Conservation (phyloP, 1,139 yeast species). For the Candida dubliniensis region DNA sequence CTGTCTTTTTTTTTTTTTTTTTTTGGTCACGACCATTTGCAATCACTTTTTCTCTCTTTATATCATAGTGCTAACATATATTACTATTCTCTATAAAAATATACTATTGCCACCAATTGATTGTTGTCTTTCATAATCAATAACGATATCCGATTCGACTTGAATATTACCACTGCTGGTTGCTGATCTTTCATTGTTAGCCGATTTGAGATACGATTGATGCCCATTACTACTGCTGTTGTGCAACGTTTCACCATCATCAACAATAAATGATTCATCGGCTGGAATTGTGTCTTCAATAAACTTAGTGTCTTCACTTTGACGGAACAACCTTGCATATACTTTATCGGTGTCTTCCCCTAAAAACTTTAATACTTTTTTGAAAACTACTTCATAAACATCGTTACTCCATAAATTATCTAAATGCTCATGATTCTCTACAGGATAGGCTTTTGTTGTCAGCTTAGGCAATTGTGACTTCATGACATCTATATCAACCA, state of each 20-base stretch:
- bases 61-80: neutral
- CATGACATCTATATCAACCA: slow-evolving; percentile 83
- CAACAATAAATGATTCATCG: slow-evolving; percentile 4
- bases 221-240: neutral
- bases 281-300: slow-evolving; percentile 14
- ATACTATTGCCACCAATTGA: slow-evolving; percentile 2
- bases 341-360: slow-evolving; percentile 22
- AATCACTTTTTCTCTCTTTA: neutral
- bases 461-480: slow-evolving; percentile 48
- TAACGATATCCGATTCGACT: neutral
- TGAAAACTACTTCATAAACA: slow-evolving; percentile 47
- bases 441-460: slow-evolving; percentile 43
- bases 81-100: slow-evolving; percentile 4
- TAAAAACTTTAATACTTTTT: slow-evolving; percentile 48
- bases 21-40: neutral
- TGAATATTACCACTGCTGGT: neutral
- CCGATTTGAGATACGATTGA: slow-evolving; percentile 13
- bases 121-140: slow-evolving; percentile 7
- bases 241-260: slow-evolving; percentile 5
- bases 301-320: slow-evolving; percentile 6
- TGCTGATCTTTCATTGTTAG: slow-evolving; percentile 1
- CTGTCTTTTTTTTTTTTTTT: neutral
- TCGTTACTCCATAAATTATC: slow-evolving; percentile 87
- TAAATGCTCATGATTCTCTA: slow-evolving; percentile 75
- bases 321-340: slow-evolving; percentile 10